Base-by-base conservation (phyloP, 208 protist genomes). In the Leishmania gerbilli region DNA sequence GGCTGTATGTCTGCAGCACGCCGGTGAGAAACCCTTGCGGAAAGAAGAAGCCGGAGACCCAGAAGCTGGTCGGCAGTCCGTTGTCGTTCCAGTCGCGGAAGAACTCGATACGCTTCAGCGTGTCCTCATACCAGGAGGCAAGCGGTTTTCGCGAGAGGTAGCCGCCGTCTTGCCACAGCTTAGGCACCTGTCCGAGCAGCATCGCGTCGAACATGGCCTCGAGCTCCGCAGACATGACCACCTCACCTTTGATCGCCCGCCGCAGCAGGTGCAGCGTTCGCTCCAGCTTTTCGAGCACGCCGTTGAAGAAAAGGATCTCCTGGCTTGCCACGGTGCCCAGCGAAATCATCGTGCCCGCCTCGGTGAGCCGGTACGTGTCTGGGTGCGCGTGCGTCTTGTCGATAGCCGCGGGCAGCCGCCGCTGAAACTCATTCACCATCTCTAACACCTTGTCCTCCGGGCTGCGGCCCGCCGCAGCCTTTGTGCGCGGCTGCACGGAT, bases 41-140 rank as follows among this genome's bases (percentile, higher is more conserved):
- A 89, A 99, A 99, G 95, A 99, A 99, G 88, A 99, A 99, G 40
- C 99, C 99, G 21, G 98, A 98, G 68, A 99, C 95, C 98, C 98
- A 99, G 89, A 97, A 99, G 68, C 92, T 95, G 34, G 83, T 83
- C 49, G 98, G 99, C 45, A 90, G 74, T 11, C 98, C 98, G 53
- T 98, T 81, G 77, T 98, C 90, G 80, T 98, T 97, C 98, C 99
- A 99, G 62, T 93, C 91, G 0, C 93, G 84, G 81, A 99, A 97
- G 84, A 99, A 99, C 60, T 94, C 89, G 11, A 99, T 89, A 71
- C 98, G 93, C 68, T 77, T 77, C 81, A 98, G 81, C 34, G 99
- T 97, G 88, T 99, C 99, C 68, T 95, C 88, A 76, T 99, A 98
- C 98, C 98, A 99, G 19, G 97, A 95, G 1, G 95, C 94, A 24